These are phyloP conservation scores for Daldinia loculata DNA, from an alignment of 495 filamentous ascomycete species.

Conservation along the genomic window DNA sequence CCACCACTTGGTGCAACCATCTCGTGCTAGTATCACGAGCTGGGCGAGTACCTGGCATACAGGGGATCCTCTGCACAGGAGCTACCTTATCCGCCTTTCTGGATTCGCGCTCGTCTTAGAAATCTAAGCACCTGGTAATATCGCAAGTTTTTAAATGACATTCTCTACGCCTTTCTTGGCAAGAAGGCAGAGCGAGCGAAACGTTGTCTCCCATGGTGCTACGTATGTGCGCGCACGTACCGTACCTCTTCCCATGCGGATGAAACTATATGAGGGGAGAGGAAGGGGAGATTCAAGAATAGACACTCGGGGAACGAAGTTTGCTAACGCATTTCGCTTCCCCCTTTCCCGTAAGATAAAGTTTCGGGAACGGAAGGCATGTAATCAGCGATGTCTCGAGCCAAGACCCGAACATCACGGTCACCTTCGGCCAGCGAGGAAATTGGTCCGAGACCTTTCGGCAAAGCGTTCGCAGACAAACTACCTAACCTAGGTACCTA, in stretches of 20 bases:
- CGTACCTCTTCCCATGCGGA: constrained; percentile 9
- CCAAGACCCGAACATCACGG: constrained; percentile 21
- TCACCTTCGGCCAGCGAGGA: constrained; percentile 18
- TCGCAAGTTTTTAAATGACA: not conserved
- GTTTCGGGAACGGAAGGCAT: constrained; percentile 37
- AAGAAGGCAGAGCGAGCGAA: not conserved
- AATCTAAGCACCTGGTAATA: not conserved
- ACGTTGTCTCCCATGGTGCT: not conserved
- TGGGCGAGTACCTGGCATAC: constrained; percentile 24
- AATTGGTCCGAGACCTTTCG: constrained; percentile 41
- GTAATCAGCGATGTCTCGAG: constrained; percentile 36
- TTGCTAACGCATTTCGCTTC: constrained; percentile 24
- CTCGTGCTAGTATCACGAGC: constrained; percentile 27
- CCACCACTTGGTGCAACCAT: constrained; percentile 33
- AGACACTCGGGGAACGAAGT: constrained; percentile 10
- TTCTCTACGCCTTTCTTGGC: not conserved
- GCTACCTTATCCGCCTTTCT: constrained; percentile 21
- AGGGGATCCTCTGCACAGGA: constrained; percentile 15
- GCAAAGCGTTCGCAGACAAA: constrained; percentile 35
- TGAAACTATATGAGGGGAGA: not conserved
- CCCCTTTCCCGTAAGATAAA: constrained; percentile 15
- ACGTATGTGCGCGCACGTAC: constrained; percentile 5
- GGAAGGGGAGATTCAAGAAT: constrained; percentile 1
- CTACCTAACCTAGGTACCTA: constrained; percentile 6
- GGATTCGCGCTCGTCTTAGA: constrained; percentile 8